Evolutionary conservation across 2,329 filamentous ascomycete genomes (phyloP).

Genomic region (Mycocentrospora acerina): DNA sequence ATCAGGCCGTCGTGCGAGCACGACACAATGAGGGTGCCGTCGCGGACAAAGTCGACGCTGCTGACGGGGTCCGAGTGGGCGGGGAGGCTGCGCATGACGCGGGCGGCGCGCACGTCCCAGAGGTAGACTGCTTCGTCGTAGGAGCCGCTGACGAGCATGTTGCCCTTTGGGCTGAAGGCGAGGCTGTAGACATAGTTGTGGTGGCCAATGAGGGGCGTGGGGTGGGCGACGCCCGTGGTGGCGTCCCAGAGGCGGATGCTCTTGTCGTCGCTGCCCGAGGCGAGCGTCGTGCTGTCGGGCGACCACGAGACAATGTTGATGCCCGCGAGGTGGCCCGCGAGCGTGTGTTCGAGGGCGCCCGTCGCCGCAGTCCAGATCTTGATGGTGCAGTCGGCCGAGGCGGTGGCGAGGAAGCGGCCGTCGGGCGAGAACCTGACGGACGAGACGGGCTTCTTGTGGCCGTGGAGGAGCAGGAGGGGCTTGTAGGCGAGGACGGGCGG

Average conservation of each 20-base stretch:
- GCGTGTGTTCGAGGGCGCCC: constrained; percentile 78
- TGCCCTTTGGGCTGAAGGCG: constrained; percentile 96
- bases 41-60: constrained; percentile 88
- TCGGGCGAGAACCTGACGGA: constrained; percentile 90
- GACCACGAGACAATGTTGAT: constrained; percentile 94
- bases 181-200: constrained; percentile 96
- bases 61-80: constrained; percentile 94
- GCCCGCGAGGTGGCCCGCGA: constrained; percentile 91
- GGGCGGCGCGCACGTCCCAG: constrained; percentile 89
- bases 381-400: constrained; percentile 81
- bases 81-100: constrained; percentile 85
- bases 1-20: constrained; percentile 79
- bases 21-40: constrained; percentile 88
- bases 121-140: constrained; percentile 97
- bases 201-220: constrained; percentile 72
- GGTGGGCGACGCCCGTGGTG: constrained; percentile 59
- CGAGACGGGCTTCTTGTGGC: constrained; percentile 77
- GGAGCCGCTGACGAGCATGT: constrained; percentile 91
- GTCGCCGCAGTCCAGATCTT: constrained; percentile 86
- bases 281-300: constrained; percentile 82
- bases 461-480: constrained; percentile 69
- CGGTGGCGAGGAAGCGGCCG: constrained; percentile 84
- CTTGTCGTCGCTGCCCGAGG: constrained; percentile 94
- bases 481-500: constrained; percentile 63
- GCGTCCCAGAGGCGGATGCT: constrained; percentile 89